Evolutionary conservation across 805 yeast genomes (phyloP).

Genomic region (Candida xyloterini): DNA sequence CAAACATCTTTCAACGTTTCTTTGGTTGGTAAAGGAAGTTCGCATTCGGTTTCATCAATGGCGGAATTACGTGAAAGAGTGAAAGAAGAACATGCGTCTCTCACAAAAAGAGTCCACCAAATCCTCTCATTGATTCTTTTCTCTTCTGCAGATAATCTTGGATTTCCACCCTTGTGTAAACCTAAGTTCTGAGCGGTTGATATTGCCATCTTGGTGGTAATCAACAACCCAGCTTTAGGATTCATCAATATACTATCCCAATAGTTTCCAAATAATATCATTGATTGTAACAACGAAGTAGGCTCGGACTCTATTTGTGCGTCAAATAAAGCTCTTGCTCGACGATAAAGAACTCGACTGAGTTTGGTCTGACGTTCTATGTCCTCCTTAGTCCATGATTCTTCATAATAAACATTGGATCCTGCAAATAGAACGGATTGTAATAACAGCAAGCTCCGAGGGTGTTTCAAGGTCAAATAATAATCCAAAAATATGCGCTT

Average conservation of each 20-base stretch:
- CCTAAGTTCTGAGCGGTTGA: constrained; percentile 75
- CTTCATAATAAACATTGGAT: constrained; percentile 55
- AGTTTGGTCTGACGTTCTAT: constrained; percentile 37
- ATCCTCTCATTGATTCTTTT: constrained; percentile 57
- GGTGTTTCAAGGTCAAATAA: constrained; percentile 51
- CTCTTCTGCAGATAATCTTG: constrained; percentile 13
- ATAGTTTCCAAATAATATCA: constrained; percentile 60
- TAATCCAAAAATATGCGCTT: constrained; percentile 57
- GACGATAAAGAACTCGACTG: constrained; percentile 53
- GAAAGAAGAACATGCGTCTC: constrained; percentile 65
- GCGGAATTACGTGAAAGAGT: constrained; percentile 68
- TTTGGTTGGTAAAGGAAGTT: constrained; percentile 67
- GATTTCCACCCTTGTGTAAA: constrained; percentile 49
- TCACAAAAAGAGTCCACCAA: constrained; percentile 75
- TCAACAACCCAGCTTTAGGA: constrained; percentile 55
- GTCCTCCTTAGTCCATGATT: constrained; percentile 44
- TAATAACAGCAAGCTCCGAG: constrained; percentile 58
- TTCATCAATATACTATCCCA: constrained; percentile 75
- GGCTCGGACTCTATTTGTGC: constrained; percentile 67
- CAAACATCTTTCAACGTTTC: constrained; percentile 62
- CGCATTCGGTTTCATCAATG: constrained; percentile 69
- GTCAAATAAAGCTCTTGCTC: constrained; percentile 75
- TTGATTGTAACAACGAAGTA: constrained; percentile 56
- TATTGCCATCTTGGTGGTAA: constrained; percentile 63
- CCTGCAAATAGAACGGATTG: constrained; percentile 72